Conservation (phyloP, 495 filamentous ascomycete genomes). For the Neurospora sp. region DNA sequence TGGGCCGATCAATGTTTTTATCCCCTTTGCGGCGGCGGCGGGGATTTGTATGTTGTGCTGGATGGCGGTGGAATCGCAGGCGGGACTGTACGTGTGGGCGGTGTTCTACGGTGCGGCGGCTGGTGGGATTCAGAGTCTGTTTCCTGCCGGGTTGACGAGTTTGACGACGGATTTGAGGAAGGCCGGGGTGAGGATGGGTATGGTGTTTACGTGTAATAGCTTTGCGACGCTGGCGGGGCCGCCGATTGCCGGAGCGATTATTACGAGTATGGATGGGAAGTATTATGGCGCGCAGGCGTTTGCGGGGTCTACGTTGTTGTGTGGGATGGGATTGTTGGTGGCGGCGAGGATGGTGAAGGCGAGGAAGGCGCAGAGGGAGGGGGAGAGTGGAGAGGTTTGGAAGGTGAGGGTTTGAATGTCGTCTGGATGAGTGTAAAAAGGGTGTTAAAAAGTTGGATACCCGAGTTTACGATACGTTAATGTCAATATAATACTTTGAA, state of each 20-base stretch:
- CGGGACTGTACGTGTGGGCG: constrained; percentile 49
- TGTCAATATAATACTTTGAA: not conserved
- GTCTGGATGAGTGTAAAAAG: not conserved
- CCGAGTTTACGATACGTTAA: not conserved
- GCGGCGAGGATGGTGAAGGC: constrained; percentile 26
- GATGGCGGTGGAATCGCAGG: constrained; percentile 27
- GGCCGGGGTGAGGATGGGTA: constrained; percentile 64
- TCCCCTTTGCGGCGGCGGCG: constrained; percentile 34
- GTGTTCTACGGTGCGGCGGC: constrained; percentile 56
- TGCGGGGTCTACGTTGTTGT: constrained; percentile 39
- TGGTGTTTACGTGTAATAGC: constrained; percentile 67
- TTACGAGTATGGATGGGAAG: constrained; percentile 42
- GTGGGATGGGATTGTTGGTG: constrained; percentile 34
- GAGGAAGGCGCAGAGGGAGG: constrained; percentile 13
- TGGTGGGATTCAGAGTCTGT: constrained; percentile 50
- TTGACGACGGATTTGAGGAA: constrained; percentile 55
- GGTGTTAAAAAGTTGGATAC: not conserved
- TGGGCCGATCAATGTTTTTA: constrained; percentile 52
- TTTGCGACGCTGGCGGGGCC: constrained; percentile 66
- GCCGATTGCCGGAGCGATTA: constrained; percentile 61
- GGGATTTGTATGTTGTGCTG: constrained; percentile 8
- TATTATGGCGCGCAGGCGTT: constrained; percentile 59
- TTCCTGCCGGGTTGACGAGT: constrained; percentile 34
- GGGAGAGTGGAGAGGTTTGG: not conserved
- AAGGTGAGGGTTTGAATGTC: constrained; percentile 9